These are phyloP conservation scores for Dioscorea alata DNA, from an alignment of 106 monocot genomes.

Conservation along the genomic window DNA sequence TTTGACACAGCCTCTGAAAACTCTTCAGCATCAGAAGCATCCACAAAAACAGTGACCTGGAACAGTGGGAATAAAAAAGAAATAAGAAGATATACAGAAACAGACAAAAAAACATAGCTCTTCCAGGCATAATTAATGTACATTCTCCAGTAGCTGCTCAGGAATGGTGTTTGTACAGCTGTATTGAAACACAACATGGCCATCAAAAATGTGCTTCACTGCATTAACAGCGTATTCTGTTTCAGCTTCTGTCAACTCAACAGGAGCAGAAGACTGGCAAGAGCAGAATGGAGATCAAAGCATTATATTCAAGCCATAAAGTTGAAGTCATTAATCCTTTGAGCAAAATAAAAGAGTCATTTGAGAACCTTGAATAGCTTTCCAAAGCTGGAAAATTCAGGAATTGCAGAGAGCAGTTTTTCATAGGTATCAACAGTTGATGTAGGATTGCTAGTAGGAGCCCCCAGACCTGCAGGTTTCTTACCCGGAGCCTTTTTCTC, in stretches of 20 bases:
- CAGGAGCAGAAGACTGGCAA: slow-evolving; percentile 81
- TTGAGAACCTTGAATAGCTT: slow-evolving; percentile 81
- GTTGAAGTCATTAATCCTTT: too few species aligned
- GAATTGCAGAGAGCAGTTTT: slow-evolving; percentile 79
- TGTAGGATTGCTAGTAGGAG: slow-evolving; percentile 45
- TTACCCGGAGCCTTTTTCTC: slow-evolving; percentile 87
- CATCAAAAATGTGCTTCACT: slow-evolving; percentile 85
- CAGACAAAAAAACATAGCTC: neutral
- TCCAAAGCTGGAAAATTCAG: slow-evolving; percentile 82
- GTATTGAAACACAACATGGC: slow-evolving; percentile 86
- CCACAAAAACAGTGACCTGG: slow-evolving; percentile 86
- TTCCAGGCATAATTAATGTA: slow-evolving; percentile 9
- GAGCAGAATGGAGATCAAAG: neutral
- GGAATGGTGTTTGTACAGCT: slow-evolving; percentile 96
- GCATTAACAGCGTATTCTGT: slow-evolving; percentile 97
- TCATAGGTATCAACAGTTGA: slow-evolving; percentile 78
- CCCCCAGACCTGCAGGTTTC: slow-evolving; percentile 59
- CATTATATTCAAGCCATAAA: too few species aligned
- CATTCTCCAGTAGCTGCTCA: slow-evolving; percentile 91
- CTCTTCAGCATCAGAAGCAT: slow-evolving; percentile 92
- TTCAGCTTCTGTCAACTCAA: slow-evolving; percentile 97
- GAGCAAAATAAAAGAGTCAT: too few species aligned
- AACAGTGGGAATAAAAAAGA: neutral
- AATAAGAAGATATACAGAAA: neutral
- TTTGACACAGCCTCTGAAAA: slow-evolving; percentile 66